Conservation (phyloP, 2,329 filamentous ascomycete species). For the Cladosporium sp. region DNA sequence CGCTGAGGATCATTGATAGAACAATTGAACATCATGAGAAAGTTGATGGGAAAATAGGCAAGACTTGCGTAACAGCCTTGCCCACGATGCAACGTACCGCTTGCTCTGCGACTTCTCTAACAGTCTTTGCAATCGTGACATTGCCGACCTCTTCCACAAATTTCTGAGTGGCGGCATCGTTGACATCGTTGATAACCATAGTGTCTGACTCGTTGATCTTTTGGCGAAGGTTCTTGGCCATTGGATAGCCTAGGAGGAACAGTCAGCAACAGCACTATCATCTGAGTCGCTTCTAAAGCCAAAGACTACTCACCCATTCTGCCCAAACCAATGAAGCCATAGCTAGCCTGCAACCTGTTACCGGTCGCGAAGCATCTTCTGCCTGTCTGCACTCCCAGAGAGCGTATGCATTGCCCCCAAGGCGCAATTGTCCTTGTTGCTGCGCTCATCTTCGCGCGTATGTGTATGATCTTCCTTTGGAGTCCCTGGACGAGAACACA, state of each 20-base stretch:
- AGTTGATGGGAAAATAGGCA: background rate
- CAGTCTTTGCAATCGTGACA: slow-evolving; percentile 54
- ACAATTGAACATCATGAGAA: slow-evolving; percentile 15
- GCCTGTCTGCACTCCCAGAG: slow-evolving; percentile 15
- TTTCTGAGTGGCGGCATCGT: slow-evolving; percentile 50
- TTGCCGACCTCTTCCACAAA: slow-evolving; percentile 54
- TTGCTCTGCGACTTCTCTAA: slow-evolving; percentile 62
- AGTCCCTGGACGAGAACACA: background rate
- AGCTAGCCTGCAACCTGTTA: slow-evolving; percentile 38
- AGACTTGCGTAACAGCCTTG: background rate
- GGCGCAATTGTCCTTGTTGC: slow-evolving; percentile 8
- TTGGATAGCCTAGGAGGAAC: slow-evolving; percentile 56
- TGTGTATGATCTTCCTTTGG: background rate
- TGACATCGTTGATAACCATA: slow-evolving; percentile 63
- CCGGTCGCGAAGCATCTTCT: slow-evolving; percentile 43
- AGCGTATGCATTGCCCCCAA: slow-evolving; percentile 13
- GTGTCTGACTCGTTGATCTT: slow-evolving; percentile 62
- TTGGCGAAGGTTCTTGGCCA: slow-evolving; percentile 66
- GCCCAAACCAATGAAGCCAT: slow-evolving; percentile 50
- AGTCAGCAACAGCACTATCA: slow-evolving; percentile 14
- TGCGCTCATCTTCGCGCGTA: slow-evolving; percentile 5
- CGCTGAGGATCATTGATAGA: slow-evolving; percentile 13
- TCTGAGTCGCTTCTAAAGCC: background rate
- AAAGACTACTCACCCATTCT: slow-evolving; percentile 43
- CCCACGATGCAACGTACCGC: slow-evolving; percentile 50